Evolutionary conservation across 441 rosid species (phyloP), one percentile per base, ranked within the genome.

Genomic region (Erodium texanum): DNA sequence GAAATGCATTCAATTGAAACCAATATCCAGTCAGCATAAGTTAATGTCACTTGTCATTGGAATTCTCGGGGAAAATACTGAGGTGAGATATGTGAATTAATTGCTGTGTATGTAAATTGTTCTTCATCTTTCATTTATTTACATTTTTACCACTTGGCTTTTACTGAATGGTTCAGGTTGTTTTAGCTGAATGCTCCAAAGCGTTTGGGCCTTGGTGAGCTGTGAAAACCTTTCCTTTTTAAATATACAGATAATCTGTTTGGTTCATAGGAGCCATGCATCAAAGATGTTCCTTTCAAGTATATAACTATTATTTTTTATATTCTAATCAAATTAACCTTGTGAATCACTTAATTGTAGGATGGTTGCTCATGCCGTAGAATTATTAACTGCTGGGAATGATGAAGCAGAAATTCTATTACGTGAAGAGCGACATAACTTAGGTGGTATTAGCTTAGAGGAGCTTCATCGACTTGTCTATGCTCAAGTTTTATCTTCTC

Each of bases 161-260:
- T 70, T 70, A 48, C 50, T 9, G 65, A 79, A 66, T 76, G 64
- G 41, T 84, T 76, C 87, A 93, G 99, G 93, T 83, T 74, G 87
- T 93, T 50, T 74, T 93, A 71, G 97, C 97, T 65, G 99, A 86
- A 75, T 93, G 97, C 82, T 86, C 89, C 45, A 88, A 83, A 79
- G 96, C 85, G 41, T 93, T 89, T 83, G 96, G 96, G 71, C 88
- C 96, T 78, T 91, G 99, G 97, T 93, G 77, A 82, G 90, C 75
- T 72, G 67, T 76, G 27, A 15, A 54, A 56, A 56, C 24, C 24
- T 19, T 56, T 19, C 24, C 62, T 18, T 56, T 19, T 56, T 56
- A 18, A 56, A 19, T 56, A 56, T 20, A 20, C 62, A 56, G 24
- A 20, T 20, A 1, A 56, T 19, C 24, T 19, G 24, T 56, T 56